Conservation (phyloP, 1,139 yeast species). For the Scheffersomyces illinoinensis region DNA sequence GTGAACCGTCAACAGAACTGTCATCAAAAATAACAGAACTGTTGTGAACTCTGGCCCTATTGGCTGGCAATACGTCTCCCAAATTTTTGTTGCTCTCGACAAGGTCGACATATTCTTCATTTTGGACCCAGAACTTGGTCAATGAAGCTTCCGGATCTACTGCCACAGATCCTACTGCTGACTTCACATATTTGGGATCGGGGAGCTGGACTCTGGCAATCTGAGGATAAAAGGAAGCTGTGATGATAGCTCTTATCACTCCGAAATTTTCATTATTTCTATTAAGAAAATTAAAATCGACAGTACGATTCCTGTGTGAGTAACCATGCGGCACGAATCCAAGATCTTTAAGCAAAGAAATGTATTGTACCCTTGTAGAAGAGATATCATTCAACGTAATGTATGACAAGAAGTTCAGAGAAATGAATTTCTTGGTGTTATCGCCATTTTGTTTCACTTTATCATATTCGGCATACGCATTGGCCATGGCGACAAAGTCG, state of each 20-base stretch:
- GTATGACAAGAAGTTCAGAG: slow-evolving; percentile 63
- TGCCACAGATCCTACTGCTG: slow-evolving; percentile 78
- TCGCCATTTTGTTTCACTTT: slow-evolving; percentile 17
- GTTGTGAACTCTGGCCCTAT: slow-evolving; percentile 80
- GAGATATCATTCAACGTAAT: slow-evolving; percentile 69
- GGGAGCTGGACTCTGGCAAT: slow-evolving; percentile 81
- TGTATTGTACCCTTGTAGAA: slow-evolving; percentile 68
- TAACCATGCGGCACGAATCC: slow-evolving; percentile 68
- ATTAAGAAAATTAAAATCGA: slow-evolving; percentile 29
- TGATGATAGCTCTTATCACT: slow-evolving; percentile 64
- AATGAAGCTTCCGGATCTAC: slow-evolving; percentile 78
- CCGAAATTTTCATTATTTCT: slow-evolving; percentile 51
- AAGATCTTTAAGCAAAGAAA: slow-evolving; percentile 66
- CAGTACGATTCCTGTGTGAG: slow-evolving; percentile 16
- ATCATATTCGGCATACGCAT: slow-evolving; percentile 57
- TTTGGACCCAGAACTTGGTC: slow-evolving; percentile 73
- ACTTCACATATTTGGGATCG: slow-evolving; percentile 69
- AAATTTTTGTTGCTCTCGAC: slow-evolving; percentile 10
- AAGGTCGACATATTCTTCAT: slow-evolving; percentile 32
- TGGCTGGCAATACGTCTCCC: slow-evolving; percentile 45
- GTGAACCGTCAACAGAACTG: slow-evolving; percentile 9
- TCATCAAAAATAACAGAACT: slow-evolving; percentile 64
- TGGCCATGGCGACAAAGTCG: slow-evolving; percentile 69
- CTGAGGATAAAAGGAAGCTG: slow-evolving; percentile 83
- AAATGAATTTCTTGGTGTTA: slow-evolving; percentile 51